Percentiles rank a stretch among this genome's conserved stretches.
phyloP scores from a whole-genome alignment of 2,329 filamentous ascomycete genomes.

The Cladosporium halotolerans region DNA sequence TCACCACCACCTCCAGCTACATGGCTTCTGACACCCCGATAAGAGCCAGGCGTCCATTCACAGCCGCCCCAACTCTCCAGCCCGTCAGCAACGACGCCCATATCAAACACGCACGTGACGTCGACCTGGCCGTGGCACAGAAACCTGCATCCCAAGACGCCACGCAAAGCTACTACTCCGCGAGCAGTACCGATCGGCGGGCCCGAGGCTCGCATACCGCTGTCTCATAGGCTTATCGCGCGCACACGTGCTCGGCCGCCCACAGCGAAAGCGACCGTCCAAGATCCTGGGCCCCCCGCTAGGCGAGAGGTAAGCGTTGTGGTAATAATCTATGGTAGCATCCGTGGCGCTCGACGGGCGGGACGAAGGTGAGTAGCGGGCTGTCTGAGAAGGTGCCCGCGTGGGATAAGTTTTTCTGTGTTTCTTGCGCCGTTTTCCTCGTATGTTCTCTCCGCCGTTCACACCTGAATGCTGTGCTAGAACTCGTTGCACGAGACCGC shows the following conservation, averaged over 20 bases:
- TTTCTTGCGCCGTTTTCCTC: too few relatives aligned
- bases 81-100: background rate
- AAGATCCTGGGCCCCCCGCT: background rate
- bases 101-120: background rate
- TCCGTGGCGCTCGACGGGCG: background rate
- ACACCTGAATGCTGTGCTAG: background rate
- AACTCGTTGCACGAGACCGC: background rate
- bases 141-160: slow-evolving; percentile 4
- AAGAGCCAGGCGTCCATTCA: background rate
- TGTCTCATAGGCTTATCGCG: slow-evolving; percentile 4
- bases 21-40: background rate
- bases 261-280: background rate
- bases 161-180: background rate
- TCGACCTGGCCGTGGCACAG: background rate
- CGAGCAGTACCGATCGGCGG: background rate
- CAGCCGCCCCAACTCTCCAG: background rate
- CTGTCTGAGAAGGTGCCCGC: too few relatives aligned
- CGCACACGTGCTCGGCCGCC: background rate
- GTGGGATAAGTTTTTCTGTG: too few relatives aligned
- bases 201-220: background rate
- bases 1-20: background rate
- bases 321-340: background rate
- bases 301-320: slow-evolving; percentile 3
- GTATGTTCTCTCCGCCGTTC: background rate
- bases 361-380: too few relatives aligned